phyloP scores from a whole-genome alignment of 306 rosid genomes.

The Pueraria montana region DNA sequence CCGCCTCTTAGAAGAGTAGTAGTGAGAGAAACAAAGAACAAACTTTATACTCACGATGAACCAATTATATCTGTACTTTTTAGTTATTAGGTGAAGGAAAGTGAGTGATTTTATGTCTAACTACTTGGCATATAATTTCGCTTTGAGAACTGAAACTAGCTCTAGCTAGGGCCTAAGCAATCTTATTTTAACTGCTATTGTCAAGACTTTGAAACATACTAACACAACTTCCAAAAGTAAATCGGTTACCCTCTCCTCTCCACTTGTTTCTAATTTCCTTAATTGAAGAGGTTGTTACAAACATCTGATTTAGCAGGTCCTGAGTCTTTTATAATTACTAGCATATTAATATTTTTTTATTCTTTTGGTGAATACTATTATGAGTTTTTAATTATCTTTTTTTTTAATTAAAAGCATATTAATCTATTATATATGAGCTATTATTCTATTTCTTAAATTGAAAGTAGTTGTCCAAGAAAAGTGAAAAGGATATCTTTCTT shows the following conservation, averaged over 20 bases:
- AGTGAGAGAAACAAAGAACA: neutral
- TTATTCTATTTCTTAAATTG: neutral
- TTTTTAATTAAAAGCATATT: neutral
- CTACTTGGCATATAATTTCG: conserved; percentile 13
- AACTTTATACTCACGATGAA: neutral
- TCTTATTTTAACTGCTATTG: neutral
- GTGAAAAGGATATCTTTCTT: conserved; percentile 37
- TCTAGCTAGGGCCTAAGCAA: neutral
- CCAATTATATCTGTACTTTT: neutral
- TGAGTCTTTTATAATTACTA: conserved; percentile 2
- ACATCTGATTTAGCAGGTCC: neutral
- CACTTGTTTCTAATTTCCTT: neutral
- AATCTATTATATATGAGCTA: neutral
- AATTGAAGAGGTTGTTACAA: too few species aligned
- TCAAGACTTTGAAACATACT: conserved; percentile 5
- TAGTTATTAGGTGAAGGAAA: neutral
- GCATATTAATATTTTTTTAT: too few species aligned
- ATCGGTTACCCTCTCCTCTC: neutral
- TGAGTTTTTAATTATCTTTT: too few species aligned
- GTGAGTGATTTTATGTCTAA: neutral
- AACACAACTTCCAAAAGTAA: neutral
- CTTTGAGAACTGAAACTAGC: neutral
- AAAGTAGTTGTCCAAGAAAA: conserved; percentile 35
- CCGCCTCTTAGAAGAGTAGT: conserved; percentile 2
- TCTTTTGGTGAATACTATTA: too few species aligned